Evolutionary conservation across 192 early-diverging fungal species (phyloP), one percentile per base, ranked within the genome.

Genomic region (Phycomyces nitens): DNA sequence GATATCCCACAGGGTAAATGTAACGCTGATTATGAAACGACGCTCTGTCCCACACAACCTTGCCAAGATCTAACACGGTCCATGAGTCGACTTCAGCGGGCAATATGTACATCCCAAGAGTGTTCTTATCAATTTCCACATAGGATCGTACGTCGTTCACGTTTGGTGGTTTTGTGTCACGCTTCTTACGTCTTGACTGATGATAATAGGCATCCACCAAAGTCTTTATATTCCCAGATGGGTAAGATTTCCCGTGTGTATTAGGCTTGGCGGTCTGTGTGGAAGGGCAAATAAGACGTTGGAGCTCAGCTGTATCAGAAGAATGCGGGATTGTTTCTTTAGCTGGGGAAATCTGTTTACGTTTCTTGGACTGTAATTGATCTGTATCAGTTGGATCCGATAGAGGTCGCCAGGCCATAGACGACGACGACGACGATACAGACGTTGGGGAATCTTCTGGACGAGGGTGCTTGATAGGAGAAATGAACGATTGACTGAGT

Each of bases 1-100:
- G 82, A 77, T 93, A 97, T 16, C 94, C 94, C 5, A 94, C 90
- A 1, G 94, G 94, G 76, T 82, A 97, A 56, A 97, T 95, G 64
- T 97, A 95, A 8, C 93, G 81, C 66, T 95, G 90, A 60, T 83
- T 92, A 61, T 97, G 93, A 69, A 90, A 97, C 0, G 84, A 77
- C 38, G 85, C 80, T 16, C 88, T 82, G 68, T 94, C 89, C 70
- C 79, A 84, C 5, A 93, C 79, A 11, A 97, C 85, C 16, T 60
- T 64, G 18, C 94, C 94, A 20, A 94, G 78, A 56, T 51, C 60
- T 2, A 85, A 70, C 20, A 97, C 76, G 11, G 89, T 94, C 38
- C 91, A 82, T 20, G 88, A 82, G 5, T 91, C 94, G n/a, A 92
- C 74, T 50, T 87, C 78, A 5, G 92, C 80, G 0, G 94, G 94